A percentile compares a stretch with the other conserved stretches of the same genome.
These are phyloP conservation scores for Guadua angustifolia DNA, from an alignment of 176 grass and related monocot species.

Conservation along the genomic window DNA sequence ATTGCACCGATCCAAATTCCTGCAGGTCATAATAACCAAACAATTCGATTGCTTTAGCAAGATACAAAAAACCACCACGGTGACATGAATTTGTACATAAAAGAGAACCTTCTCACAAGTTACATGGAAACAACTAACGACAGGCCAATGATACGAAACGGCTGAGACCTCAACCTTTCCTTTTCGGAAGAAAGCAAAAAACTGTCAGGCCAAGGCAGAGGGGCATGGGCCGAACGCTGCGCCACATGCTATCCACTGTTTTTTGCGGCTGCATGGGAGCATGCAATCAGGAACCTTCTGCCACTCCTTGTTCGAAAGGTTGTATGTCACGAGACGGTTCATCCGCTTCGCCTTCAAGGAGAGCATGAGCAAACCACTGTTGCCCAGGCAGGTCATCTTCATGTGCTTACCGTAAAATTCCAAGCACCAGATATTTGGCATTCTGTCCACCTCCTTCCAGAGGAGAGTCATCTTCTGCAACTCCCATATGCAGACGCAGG, in stretches of 20 bases:
- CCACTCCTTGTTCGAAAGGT: slow-evolving; percentile 82
- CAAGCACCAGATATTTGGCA: slow-evolving; percentile 99
- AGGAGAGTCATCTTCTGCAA: slow-evolving; percentile 99
- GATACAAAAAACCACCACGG: slow-evolving; percentile 35
- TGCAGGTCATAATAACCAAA: background rate
- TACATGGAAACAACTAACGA: slow-evolving; percentile 26
- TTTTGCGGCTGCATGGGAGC: slow-evolving; percentile 65
- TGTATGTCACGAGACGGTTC: slow-evolving; percentile 85
- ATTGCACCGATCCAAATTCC: slow-evolving; percentile 20
- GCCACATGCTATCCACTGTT: slow-evolving; percentile 89
- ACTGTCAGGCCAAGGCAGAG: slow-evolving; percentile 66
- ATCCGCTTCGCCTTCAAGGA: slow-evolving; percentile 80
- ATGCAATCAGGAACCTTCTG: slow-evolving; percentile 82
- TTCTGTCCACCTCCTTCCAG: slow-evolving; percentile 99
- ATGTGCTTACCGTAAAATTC: slow-evolving; percentile 98
- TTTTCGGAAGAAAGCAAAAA: slow-evolving; percentile 15
- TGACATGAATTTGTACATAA: slow-evolving; percentile 44
- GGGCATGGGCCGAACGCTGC: slow-evolving; percentile 75
- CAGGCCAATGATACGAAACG: slow-evolving; percentile 31
- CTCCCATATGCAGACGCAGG: slow-evolving; percentile 97
- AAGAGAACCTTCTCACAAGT: slow-evolving; percentile 27
- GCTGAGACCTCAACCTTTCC: slow-evolving; percentile 13
- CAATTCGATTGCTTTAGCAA: slow-evolving; percentile 18
- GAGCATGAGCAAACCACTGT: slow-evolving; percentile 92
- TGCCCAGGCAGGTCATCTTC: slow-evolving; percentile 97